Evolutionary conservation across 1,284 basidiomycete species (phyloP).

Genomic region (Ceratobasidium sp.): DNA sequence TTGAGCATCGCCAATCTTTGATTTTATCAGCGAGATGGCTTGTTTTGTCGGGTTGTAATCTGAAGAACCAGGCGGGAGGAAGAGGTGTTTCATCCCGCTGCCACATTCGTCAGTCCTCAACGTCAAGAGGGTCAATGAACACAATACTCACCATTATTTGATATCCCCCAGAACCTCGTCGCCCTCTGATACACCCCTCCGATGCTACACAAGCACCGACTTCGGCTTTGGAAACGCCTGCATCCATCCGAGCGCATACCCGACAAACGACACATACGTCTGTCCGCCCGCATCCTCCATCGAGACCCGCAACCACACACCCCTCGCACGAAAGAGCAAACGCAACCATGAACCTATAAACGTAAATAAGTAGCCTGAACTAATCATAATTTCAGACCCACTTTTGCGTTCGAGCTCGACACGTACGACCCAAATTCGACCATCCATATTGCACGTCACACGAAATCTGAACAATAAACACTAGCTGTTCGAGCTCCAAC

Average conservation of each 20-base stretch:
- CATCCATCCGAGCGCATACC: constrained; percentile 1
- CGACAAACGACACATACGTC: not conserved
- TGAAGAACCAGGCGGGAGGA: constrained; percentile 6
- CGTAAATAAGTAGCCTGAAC: not conserved
- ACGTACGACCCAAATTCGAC: constrained; percentile 1
- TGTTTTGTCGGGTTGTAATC: constrained; percentile 27
- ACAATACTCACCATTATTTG: not conserved
- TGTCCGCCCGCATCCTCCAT: not conserved
- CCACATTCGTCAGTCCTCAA: not conserved
- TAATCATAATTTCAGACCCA: not conserved
- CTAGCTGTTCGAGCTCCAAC: not conserved
- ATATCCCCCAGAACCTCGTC: not conserved
- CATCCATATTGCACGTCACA: constrained; percentile 20
- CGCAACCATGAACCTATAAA: constrained; percentile 1
- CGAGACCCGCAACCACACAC: not conserved
- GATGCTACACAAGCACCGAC: not conserved
- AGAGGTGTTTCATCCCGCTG: constrained; percentile 20
- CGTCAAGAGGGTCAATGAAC: not conserved
- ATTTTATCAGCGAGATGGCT: constrained; percentile 2
- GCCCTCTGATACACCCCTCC: not conserved
- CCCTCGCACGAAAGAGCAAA: constrained; percentile 10
- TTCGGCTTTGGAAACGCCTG: not conserved
- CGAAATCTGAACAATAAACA: constrained; percentile 21
- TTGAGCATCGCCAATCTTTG: not conserved
- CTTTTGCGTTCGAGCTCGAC: constrained; percentile 8